These are phyloP conservation scores for Physcomitrium patens DNA, from an alignment of 225 moss, liverwort and hornwort genomes.

Conservation along the genomic window DNA sequence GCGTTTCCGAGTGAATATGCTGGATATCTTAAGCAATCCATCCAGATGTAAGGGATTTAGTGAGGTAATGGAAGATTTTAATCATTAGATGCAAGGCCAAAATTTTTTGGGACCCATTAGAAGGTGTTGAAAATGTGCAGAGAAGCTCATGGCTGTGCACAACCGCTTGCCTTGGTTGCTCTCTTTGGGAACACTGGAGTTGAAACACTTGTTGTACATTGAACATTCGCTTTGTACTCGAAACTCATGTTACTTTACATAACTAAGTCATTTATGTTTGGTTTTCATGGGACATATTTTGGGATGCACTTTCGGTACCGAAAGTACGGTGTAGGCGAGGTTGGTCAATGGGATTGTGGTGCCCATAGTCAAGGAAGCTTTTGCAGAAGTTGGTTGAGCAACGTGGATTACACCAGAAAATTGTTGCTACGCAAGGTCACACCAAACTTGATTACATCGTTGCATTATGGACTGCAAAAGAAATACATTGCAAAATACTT, in stretches of 20 bases:
- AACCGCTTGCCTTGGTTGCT: background rate
- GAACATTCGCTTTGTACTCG: conserved; percentile 3
- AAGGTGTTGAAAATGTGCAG: conserved; percentile 14
- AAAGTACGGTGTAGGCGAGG: too few relatives aligned
- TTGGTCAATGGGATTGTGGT: too few relatives aligned
- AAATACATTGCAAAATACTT: too few relatives aligned
- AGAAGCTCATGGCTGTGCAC: conserved; percentile 22
- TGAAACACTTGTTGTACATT: conserved; percentile 15
- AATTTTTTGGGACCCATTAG: background rate
- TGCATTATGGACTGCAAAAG: too few relatives aligned
- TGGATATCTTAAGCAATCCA: background rate
- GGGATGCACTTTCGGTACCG: too few relatives aligned
- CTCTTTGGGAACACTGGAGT: conserved; percentile 18
- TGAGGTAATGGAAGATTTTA: background rate
- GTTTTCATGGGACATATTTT: too few relatives aligned
- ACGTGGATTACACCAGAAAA: too few relatives aligned
- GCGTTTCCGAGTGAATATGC: conserved; percentile 24
- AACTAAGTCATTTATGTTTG: background rate
- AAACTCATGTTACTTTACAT: background rate
- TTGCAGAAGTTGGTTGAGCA: too few relatives aligned
- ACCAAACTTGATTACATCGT: too few relatives aligned
- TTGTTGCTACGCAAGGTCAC: too few relatives aligned
- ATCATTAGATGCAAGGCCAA: too few relatives aligned
- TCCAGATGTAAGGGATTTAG: background rate
- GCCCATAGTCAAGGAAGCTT: too few relatives aligned